phyloP scores from a whole-genome alignment of 306 rosid genomes.

The Citrullus mucosospermus region DNA sequence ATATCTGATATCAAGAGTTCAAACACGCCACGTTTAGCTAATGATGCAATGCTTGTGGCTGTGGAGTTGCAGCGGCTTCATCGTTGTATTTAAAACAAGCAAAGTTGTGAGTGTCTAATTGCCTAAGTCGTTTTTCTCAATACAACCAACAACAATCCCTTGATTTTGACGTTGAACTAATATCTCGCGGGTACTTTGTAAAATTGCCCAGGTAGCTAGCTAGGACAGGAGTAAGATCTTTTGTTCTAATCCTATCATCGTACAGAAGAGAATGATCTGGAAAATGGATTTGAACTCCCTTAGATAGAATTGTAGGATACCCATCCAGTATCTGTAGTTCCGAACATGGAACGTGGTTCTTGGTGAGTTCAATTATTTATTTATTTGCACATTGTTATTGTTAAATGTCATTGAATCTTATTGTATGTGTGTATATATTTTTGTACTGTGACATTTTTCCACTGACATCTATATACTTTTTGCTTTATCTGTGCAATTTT shows the following conservation, averaged over 20 bases:
- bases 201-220: not conserved
- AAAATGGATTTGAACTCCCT: not conserved
- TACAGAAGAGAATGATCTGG: not conserved
- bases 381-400: not conserved
- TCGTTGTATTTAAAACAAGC: constrained; percentile 36
- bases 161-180: not conserved
- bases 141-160: not conserved
- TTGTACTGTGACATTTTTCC: not conserved
- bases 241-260: not conserved
- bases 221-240: not conserved
- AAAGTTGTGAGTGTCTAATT: not conserved
- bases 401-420: not conserved
- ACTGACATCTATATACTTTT: not conserved
- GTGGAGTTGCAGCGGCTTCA: constrained; percentile 88
- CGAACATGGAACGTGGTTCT: not conserved
- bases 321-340: not conserved
- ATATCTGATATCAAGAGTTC: constrained; percentile 71
- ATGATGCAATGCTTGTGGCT: constrained; percentile 60
- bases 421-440: not conserved
- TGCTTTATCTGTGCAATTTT: not conserved
- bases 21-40: constrained; percentile 42
- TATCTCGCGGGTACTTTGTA: not conserved
- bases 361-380: constrained; percentile 1
- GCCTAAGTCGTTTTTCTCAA: not conserved
- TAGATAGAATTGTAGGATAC: not conserved